Conservation (phyloP, 2,329 filamentous ascomycete species). For the Fusarium staphyleae region DNA sequence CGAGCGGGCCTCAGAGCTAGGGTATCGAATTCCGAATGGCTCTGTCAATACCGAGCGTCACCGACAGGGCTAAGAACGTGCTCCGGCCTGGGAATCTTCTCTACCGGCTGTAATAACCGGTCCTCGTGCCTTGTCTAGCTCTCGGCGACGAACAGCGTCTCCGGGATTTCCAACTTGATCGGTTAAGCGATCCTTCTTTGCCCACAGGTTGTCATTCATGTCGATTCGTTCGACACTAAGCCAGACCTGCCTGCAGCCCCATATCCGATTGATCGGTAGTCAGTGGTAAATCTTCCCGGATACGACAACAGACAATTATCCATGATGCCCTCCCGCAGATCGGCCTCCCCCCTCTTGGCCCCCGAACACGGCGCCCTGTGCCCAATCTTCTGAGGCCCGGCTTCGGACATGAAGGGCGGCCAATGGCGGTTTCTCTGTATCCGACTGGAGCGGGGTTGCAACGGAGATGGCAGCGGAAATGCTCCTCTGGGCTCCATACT, state of each 20-base stretch:
- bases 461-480: background rate
- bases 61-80: background rate
- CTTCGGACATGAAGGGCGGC: constrained; percentile 28
- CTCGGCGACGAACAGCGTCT: constrained; percentile 11
- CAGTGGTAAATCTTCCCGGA: constrained; percentile 8
- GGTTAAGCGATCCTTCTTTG: constrained; percentile 14
- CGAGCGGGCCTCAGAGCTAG: constrained; percentile 20
- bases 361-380: constrained; percentile 18
- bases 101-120: constrained; percentile 8
- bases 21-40: constrained; percentile 18
- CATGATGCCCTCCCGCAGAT: constrained; percentile 18
- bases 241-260: constrained; percentile 12
- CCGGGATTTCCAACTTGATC: constrained; percentile 14
- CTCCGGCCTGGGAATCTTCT: background rate
- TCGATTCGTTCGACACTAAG: constrained; percentile 22
- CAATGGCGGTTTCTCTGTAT: constrained; percentile 32
- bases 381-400: constrained; percentile 37
- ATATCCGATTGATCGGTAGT: constrained; percentile 23
- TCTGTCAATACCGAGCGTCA: constrained; percentile 12
- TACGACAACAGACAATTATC: constrained; percentile 14
- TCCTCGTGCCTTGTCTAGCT: background rate
- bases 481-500: too few relatives aligned
- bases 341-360: constrained; percentile 16
- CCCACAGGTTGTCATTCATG: constrained; percentile 20
- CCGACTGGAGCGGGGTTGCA: constrained; percentile 25